Evolutionary conservation across 2,329 filamentous ascomycete genomes (phyloP).

Genomic region (Daldinia sp.): DNA sequence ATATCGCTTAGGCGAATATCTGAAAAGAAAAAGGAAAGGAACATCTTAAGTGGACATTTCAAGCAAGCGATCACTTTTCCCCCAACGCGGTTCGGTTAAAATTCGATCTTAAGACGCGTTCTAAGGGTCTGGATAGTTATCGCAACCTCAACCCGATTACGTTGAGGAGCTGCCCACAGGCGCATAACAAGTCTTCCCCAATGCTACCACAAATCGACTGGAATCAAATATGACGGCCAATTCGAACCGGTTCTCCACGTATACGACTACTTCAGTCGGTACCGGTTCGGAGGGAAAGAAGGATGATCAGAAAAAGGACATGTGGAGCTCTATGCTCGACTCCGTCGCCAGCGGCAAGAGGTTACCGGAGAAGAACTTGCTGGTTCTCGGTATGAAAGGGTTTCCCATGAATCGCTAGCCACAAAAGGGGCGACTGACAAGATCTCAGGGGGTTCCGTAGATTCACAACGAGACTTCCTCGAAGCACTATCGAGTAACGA

Average conservation of each 20-base stretch:
- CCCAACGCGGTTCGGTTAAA: conserved; percentile 41
- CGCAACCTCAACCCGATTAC: conserved; percentile 19
- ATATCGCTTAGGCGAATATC: conserved; percentile 19
- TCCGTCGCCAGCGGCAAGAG: conserved; percentile 90
- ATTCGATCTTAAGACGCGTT: conserved; percentile 40
- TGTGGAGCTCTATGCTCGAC: conserved; percentile 95
- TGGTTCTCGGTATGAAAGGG: conserved; percentile 76
- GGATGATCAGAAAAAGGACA: conserved; percentile 83
- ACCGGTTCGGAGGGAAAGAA: conserved; percentile 67
- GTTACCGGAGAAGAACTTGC: conserved; percentile 89
- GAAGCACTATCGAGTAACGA: conserved; percentile 71
- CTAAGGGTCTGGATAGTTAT: conserved; percentile 34
- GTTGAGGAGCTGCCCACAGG: conserved; percentile 2
- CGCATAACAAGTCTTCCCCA: conserved; percentile 32
- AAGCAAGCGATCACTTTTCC: conserved; percentile 26
- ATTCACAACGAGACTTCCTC: conserved; percentile 86
- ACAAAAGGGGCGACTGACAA: conserved; percentile 49
- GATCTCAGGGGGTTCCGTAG: conserved; percentile 77
- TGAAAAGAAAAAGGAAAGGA: conserved; percentile 10
- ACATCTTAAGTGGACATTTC: conserved; percentile 14
- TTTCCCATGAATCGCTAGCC: conserved; percentile 11
- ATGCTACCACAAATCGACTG: conserved; percentile 44
- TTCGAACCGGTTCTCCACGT: conserved; percentile 69
- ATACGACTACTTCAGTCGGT: conserved; percentile 64
- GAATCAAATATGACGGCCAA: conserved; percentile 61